Evolutionary conservation across 2,329 filamentous ascomycete species (phyloP).

Genomic region (Dactylellina cionopaga): DNA sequence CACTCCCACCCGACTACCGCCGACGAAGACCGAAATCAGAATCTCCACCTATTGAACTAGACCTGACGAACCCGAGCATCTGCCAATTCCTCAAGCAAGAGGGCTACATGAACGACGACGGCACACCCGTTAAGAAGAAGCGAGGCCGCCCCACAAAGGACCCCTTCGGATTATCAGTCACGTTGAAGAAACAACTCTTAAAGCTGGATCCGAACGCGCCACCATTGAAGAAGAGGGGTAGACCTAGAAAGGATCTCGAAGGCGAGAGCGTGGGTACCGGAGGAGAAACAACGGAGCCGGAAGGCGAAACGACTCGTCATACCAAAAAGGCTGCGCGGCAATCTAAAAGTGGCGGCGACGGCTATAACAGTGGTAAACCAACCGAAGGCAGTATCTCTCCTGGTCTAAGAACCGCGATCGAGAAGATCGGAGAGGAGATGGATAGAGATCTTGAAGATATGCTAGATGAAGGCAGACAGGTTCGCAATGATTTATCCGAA

Average conservation of each 20-base stretch:
- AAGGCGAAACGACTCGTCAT: too few species aligned
- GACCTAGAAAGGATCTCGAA: constrained; percentile 19
- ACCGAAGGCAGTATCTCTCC: constrained; percentile 27
- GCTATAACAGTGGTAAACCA: not conserved
- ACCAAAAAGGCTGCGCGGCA: not conserved
- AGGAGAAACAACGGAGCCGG: not conserved
- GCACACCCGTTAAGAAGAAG: constrained; percentile 36
- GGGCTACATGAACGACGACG: constrained; percentile 51
- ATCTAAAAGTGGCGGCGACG: not conserved
- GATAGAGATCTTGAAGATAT: constrained; percentile 37
- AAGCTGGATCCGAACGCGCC: constrained; percentile 37
- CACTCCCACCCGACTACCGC: too few species aligned
- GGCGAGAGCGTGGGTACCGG: not conserved
- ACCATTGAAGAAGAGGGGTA: constrained; percentile 44
- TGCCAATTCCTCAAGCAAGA: constrained; percentile 30
- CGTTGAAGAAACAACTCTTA: constrained; percentile 41
- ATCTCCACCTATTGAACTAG: constrained; percentile 36
- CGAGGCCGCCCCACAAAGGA: constrained; percentile 45
- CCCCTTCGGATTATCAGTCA: constrained; percentile 46
- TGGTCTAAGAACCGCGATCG: constrained; percentile 27
- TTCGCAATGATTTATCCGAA: not conserved
- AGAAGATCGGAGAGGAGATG: constrained; percentile 47
- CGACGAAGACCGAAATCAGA: not conserved
- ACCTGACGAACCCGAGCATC: constrained; percentile 42
- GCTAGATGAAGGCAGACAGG: constrained; percentile 19